These are phyloP conservation scores for Ceriops tagal DNA, from an alignment of 345 rosid species.

Conservation along the genomic window DNA sequence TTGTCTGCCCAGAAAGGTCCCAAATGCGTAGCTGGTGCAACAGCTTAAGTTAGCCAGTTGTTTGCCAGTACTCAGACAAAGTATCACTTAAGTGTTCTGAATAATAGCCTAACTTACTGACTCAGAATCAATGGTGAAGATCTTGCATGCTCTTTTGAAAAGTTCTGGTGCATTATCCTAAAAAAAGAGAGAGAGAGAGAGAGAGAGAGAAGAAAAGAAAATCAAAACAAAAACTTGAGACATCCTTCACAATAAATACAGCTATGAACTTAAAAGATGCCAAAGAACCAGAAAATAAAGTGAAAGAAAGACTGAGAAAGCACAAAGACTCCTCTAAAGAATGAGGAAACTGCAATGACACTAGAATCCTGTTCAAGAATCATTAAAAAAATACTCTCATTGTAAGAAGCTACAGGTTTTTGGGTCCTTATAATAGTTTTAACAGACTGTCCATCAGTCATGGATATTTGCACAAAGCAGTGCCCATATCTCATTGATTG, in stretches of 20 bases:
- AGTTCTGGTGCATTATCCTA: constrained; percentile 85
- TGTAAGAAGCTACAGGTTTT: not conserved
- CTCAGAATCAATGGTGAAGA: constrained; percentile 76
- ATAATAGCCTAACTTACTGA: constrained; percentile 46
- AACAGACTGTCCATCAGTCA: not conserved
- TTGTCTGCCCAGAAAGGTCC: constrained; percentile 89
- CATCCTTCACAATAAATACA: not conserved
- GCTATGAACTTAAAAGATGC: not conserved
- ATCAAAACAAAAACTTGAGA: constrained; percentile 9
- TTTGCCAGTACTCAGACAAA: constrained; percentile 14
- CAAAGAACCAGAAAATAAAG: constrained; percentile 4
- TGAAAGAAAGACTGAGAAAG: constrained; percentile 6
- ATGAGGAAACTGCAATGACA: not conserved
- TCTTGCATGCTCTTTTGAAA: constrained; percentile 94
- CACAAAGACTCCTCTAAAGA: not conserved
- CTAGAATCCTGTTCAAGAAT: not conserved
- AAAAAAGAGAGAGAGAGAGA: constrained; percentile 10
- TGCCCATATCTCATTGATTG: too few species aligned
- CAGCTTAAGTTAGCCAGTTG: constrained; percentile 25
- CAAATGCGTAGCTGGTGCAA: constrained; percentile 72
- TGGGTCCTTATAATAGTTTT: not conserved
- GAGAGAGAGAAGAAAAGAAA: constrained; percentile 9
- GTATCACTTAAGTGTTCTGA: not conserved
- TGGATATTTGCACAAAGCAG: not conserved
- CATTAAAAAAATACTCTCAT: not conserved